Evolutionary conservation across 306 rosid genomes (phyloP).

Genomic region (Phaseolus lunatus): DNA sequence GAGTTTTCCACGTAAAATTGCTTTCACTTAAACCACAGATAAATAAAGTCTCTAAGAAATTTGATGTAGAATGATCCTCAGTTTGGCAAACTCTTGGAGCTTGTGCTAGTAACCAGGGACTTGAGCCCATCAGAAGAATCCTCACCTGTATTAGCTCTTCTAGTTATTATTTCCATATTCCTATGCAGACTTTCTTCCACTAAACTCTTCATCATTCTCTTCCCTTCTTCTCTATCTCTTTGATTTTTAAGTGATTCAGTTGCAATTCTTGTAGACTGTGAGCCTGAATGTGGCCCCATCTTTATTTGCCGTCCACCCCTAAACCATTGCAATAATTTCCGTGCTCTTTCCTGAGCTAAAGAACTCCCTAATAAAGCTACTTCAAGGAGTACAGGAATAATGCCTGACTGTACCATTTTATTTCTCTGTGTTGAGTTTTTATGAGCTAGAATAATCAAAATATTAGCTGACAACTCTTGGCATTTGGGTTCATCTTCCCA

Average conservation of each 20-base stretch:
- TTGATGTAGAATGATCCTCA: background rate
- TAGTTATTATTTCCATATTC: constrained; percentile 73
- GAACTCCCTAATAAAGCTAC: constrained; percentile 71
- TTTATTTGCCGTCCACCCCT: constrained; percentile 63
- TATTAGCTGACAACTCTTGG: constrained; percentile 67
- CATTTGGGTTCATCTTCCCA: constrained; percentile 78
- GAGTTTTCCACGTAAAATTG: background rate
- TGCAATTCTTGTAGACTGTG: constrained; percentile 58
- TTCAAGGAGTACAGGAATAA: constrained; percentile 66
- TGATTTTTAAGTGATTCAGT: constrained; percentile 57
- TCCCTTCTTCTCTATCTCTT: constrained; percentile 62
- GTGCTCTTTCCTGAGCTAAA: constrained; percentile 71
- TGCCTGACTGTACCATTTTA: constrained; percentile 65
- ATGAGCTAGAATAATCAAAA: constrained; percentile 78
- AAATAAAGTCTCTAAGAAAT: background rate
- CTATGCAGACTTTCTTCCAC: constrained; percentile 68
- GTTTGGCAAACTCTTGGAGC: constrained; percentile 68
- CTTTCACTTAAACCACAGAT: background rate
- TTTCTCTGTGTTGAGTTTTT: constrained; percentile 69
- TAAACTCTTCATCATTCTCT: constrained; percentile 78
- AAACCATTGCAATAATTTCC: constrained; percentile 69
- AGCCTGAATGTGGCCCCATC: constrained; percentile 79
- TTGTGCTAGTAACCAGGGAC: constrained; percentile 63
- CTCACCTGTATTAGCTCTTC: constrained; percentile 57
- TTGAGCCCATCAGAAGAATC: constrained; percentile 62